These are phyloP conservation scores for Furcasterigmium sp. DNA, from an alignment of 2,329 filamentous ascomycete genomes.

Conservation along the genomic window DNA sequence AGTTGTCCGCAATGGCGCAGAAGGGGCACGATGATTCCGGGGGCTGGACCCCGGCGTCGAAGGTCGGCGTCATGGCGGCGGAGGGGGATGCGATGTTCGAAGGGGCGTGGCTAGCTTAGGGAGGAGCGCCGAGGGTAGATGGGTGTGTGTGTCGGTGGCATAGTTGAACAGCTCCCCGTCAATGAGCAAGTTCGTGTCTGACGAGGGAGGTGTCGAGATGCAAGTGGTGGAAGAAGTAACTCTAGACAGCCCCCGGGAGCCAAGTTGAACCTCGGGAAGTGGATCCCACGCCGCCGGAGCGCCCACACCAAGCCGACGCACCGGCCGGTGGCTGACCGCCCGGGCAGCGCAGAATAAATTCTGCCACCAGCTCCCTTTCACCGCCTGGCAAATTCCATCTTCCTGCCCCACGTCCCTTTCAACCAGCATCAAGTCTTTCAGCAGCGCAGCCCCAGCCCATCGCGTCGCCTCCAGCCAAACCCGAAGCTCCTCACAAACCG, in stretches of 20 bases:
- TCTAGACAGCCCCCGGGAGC: too few relatives aligned
- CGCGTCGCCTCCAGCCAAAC: too few relatives aligned
- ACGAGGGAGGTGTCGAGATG: too few relatives aligned
- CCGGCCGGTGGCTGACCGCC: neutral
- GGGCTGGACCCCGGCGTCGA: slow-evolving; percentile 14
- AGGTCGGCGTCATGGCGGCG: slow-evolving; percentile 1
- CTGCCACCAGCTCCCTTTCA: neutral
- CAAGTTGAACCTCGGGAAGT: slow-evolving; percentile 3
- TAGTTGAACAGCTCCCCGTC: too few relatives aligned
- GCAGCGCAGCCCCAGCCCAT: too few relatives aligned
- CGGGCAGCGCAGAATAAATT: neutral
- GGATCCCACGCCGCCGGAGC: neutral
- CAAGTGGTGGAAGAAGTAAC: too few relatives aligned
- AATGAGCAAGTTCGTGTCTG: too few relatives aligned
- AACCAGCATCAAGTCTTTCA: too few relatives aligned
- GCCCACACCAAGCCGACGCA: too few relatives aligned
- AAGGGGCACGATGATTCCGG: slow-evolving; percentile 49
- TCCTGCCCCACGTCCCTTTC: neutral
- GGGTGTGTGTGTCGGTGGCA: too few relatives aligned
- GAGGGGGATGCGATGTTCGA: neutral
- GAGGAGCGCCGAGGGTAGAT: too few relatives aligned
- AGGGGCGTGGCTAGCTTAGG: neutral
- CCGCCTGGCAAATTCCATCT: slow-evolving; percentile 2
- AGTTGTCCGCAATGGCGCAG: slow-evolving; percentile 51
- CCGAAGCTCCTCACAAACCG: too few relatives aligned